phyloP scores from a whole-genome alignment of 805 yeast genomes.

The Kuraishia cidri region DNA sequence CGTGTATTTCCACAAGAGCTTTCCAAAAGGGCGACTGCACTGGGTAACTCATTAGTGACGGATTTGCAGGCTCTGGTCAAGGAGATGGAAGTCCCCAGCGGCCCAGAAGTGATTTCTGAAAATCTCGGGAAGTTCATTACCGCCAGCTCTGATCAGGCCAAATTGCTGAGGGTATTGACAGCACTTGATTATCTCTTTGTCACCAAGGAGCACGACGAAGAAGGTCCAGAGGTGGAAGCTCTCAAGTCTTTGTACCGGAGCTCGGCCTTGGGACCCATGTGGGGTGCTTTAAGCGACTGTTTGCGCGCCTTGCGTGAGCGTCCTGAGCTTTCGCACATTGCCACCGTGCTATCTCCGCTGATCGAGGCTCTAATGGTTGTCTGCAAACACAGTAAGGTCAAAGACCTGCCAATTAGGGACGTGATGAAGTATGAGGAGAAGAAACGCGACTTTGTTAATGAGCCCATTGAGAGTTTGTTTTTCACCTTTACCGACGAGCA shows the following conservation, averaged over 20 bases:
- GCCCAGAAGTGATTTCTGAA: constrained; percentile 41
- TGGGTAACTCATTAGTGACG: constrained; percentile 43
- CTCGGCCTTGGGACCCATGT: constrained; percentile 65
- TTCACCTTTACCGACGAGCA: constrained; percentile 86
- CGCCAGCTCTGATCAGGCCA: constrained; percentile 81
- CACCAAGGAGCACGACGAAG: constrained; percentile 17
- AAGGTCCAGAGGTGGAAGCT: constrained; percentile 28
- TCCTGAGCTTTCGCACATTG: constrained; percentile 48
- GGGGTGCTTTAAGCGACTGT: constrained; percentile 80
- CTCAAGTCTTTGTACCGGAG: constrained; percentile 55
- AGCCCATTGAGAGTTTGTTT: constrained; percentile 71
- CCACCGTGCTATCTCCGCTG: constrained; percentile 75
- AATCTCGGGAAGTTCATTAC: constrained; percentile 63
- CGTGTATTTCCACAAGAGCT: constrained; percentile 59
- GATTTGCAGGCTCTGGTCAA: constrained; percentile 44
- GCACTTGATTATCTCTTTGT: constrained; percentile 81
- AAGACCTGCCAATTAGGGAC: constrained; percentile 46
- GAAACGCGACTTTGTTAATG: constrained; percentile 58
- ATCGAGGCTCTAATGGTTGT: constrained; percentile 94
- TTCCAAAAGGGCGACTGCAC: constrained; percentile 49
- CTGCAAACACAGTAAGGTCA: constrained; percentile 75
- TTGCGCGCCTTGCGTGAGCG: constrained; percentile 54
- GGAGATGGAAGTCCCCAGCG: constrained; percentile 29
- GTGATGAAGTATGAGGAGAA: constrained; percentile 51
- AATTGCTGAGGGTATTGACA: constrained; percentile 74